A percentile compares a stretch with the other conserved stretches of the same genome.
Evolutionary conservation across 345 rosid genomes (phyloP).

Genomic region (Turnera subulata): DNA sequence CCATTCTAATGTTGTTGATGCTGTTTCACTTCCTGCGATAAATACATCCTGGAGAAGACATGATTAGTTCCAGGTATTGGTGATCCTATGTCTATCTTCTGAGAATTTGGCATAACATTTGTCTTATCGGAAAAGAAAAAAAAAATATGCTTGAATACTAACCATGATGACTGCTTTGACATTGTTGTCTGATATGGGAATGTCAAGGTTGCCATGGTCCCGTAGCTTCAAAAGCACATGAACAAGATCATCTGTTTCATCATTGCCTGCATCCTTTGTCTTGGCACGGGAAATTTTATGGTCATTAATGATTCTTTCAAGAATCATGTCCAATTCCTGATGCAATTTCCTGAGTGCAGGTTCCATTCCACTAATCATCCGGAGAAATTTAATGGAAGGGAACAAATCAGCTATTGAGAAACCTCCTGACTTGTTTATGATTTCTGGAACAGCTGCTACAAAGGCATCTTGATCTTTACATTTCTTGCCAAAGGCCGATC

Average conservation of each 20-base stretch:
- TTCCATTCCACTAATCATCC: constrained; percentile 13
- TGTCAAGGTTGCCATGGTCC: constrained; percentile 12
- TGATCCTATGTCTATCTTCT: no score
- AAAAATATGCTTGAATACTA: neutral
- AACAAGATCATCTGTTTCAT: constrained; percentile 20
- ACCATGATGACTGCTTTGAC: no score
- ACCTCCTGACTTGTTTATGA: neutral
- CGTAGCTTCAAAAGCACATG: constrained; percentile 34
- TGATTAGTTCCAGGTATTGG: no score
- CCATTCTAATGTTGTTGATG: neutral
- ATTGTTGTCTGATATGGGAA: constrained; percentile 12
- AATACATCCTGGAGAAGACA: neutral
- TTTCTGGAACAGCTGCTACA: neutral
- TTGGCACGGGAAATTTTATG: constrained; percentile 11
- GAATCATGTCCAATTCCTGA: constrained; percentile 15
- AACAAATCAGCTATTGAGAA: constrained; percentile 25
- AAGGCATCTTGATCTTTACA: constrained; percentile 20
- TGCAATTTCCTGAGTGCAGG: constrained; percentile 17
- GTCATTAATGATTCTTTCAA: constrained; percentile 28
- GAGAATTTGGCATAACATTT: no score
- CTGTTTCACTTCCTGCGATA: neutral
- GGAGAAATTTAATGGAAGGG: constrained; percentile 20
- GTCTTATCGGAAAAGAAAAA: neutral
- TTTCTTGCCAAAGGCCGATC: constrained; percentile 22
- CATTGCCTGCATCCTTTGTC: neutral